phyloP scores from a whole-genome alignment of 208 protist genomes.

The Trypanosoma platydactyli region DNA sequence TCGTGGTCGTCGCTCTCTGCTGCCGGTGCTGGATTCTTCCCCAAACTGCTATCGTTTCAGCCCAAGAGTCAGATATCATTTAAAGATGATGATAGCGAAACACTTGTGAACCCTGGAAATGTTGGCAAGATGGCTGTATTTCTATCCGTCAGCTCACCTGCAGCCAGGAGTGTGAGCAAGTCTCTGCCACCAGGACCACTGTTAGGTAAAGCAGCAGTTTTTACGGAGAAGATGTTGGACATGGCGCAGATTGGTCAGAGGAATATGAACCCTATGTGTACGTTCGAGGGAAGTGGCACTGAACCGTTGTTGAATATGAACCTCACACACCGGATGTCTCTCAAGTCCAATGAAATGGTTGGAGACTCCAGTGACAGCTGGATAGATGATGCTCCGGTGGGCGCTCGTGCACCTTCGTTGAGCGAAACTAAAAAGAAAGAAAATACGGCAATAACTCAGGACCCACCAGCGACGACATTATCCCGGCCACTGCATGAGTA shows the following conservation, averaged over 20 bases:
- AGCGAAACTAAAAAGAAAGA: background rate
- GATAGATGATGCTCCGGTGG: background rate
- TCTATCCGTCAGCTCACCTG: background rate
- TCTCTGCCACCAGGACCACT: background rate
- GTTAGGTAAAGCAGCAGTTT: no score
- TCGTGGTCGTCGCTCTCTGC: constrained; percentile 3
- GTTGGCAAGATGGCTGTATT: constrained; percentile 9
- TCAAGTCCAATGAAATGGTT: background rate
- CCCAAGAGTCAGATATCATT: constrained; percentile 1
- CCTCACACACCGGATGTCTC: constrained; percentile 2
- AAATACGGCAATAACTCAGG: background rate
- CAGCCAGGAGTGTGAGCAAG: background rate
- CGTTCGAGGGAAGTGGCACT: no score
- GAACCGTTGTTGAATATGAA: background rate
- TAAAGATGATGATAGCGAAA: constrained; percentile 7
- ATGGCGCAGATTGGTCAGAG: no score
- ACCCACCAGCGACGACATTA: background rate
- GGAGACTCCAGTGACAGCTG: constrained; percentile 1
- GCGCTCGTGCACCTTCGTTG: no score
- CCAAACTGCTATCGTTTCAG: constrained; percentile 13
- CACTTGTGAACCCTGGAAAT: background rate
- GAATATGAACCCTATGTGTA: no score
- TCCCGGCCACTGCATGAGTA: background rate
- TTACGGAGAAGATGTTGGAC: no score
- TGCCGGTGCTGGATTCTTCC: background rate